Evolutionary conservation across 2,329 filamentous ascomycete genomes (phyloP).

Genomic region (Leptosphaerulina australis): DNA sequence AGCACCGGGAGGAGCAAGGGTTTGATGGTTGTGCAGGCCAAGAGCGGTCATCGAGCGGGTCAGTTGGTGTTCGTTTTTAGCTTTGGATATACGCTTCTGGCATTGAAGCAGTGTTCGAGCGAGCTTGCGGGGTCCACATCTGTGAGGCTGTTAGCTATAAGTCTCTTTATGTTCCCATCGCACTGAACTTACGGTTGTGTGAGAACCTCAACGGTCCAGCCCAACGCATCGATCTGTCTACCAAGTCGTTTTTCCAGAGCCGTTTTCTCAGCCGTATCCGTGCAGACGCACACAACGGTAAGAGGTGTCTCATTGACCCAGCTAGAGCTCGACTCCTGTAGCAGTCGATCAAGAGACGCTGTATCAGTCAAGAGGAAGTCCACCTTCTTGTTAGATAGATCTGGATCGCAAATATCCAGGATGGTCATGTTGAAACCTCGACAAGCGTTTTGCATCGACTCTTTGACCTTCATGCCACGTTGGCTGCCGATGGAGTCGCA

Average conservation of each 20-base stretch:
- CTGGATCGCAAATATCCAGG: slow-evolving; percentile 16
- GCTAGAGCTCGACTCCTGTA: slow-evolving; percentile 22
- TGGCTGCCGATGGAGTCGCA: slow-evolving; percentile 28
- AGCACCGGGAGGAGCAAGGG: slow-evolving; percentile 19
- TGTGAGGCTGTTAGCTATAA: slow-evolving; percentile 5
- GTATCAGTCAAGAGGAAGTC: slow-evolving; percentile 39
- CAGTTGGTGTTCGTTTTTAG: slow-evolving; percentile 22
- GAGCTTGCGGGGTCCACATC: slow-evolving; percentile 38
- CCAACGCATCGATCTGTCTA: slow-evolving; percentile 31
- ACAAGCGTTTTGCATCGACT: slow-evolving; percentile 35
- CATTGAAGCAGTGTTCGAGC: slow-evolving; percentile 33
- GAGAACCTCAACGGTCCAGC: slow-evolving; percentile 35
- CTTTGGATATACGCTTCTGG: slow-evolving; percentile 25
- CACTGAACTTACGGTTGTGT: slow-evolving; percentile 33
- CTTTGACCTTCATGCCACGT: slow-evolving; percentile 33
- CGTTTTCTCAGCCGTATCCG: slow-evolving; percentile 36
- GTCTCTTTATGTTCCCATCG: too few species aligned
- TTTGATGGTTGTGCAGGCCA: slow-evolving; percentile 15
- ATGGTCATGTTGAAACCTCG: slow-evolving; percentile 34
- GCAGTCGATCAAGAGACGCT: slow-evolving; percentile 29
- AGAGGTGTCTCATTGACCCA: slow-evolving; percentile 25
- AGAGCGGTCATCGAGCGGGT: slow-evolving; percentile 27
- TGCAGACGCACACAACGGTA: slow-evolving; percentile 38
- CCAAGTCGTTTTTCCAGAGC: slow-evolving; percentile 29
- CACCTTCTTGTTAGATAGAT: slow-evolving; percentile 20